Base-by-base conservation (phyloP, 768 basidiomycete genomes). In the Lactarius trivialis region DNA sequence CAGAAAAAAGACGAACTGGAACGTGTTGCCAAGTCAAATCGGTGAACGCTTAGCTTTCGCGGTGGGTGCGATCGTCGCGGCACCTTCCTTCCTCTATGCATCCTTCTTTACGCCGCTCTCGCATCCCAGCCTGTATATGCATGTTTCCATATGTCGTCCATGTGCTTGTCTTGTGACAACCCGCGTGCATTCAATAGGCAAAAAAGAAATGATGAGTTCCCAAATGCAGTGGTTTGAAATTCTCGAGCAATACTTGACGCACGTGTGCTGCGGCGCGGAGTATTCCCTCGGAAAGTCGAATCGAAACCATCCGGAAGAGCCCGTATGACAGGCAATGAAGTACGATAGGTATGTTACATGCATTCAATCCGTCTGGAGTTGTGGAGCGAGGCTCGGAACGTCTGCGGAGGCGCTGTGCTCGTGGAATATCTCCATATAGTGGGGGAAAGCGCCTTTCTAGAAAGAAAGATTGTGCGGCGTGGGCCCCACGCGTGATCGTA, bases 1-100 rank as follows among this genome's bases (percentile, higher is more conserved):
- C 73, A 91, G 93, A 95, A 95, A 91, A 97, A 95, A 82, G 95
- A 98, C 77, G 96, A 99, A 78, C 86, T 99, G 68, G 96, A 99
- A 83, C 95, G 96, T 83, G 97, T 99, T 61, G 97, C 97, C 81
- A 98, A 98, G 82, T 97, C 94, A 78, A 99, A 99, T 82, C 92
- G 96, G 85, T 99, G 85, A 92, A 87, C 39, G 45, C 51, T 51
- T 37, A 36, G 28, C 32, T 37, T 45, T 30, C 60, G 62, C 62
- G 67, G 65, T 55, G 58, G 45, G 26, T 51, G 54, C 32, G 41
- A 17, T 37, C 52, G 34, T 58, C 48, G 28, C 37, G 57, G 36
- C 55, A 55, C 34, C 28, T 55, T 39, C 32, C 49, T 55, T 26
- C 21, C 37, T 49, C n/a, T 11, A 50, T 36, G 15, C 54, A 45